Conservation (phyloP, 495 filamentous ascomycete species). For the Xylaria scruposa region DNA sequence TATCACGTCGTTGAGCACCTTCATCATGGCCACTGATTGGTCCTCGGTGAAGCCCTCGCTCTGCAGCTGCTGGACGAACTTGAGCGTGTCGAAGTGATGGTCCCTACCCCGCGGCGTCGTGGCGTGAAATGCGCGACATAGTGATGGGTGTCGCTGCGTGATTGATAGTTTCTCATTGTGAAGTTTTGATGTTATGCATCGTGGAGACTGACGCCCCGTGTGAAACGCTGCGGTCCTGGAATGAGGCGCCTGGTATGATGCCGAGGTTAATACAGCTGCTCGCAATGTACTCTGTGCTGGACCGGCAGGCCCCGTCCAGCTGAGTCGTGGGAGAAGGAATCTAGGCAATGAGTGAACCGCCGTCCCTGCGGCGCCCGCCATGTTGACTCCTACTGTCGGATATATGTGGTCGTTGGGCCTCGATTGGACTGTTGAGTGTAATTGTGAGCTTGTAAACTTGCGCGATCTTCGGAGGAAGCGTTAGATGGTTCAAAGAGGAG, state of each 20-base stretch:
- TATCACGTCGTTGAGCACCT: conserved; percentile 94
- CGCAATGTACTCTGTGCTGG: conserved; percentile 31
- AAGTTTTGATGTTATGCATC: conserved; percentile 8
- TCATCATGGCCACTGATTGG: conserved; percentile 96
- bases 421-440: not conserved
- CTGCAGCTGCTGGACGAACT: conserved; percentile 90
- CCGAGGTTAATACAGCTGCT: conserved; percentile 36
- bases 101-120: conserved; percentile 67
- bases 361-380: conserved; percentile 42
- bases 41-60: conserved; percentile 95
- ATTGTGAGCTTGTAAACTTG: conserved; percentile 3
- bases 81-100: conserved; percentile 98
- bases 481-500: not conserved
- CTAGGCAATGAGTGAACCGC: conserved; percentile 49
- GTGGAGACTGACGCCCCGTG: conserved; percentile 13
- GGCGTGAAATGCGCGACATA: conserved; percentile 70
- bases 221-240: conserved; percentile 32
- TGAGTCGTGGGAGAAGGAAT: conserved; percentile 60
- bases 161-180: conserved; percentile 25
- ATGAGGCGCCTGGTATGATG: conserved; percentile 23
- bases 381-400: conserved; percentile 19
- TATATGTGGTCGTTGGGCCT: not conserved
- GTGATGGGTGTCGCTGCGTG: conserved; percentile 35
- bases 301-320: conserved; percentile 52
- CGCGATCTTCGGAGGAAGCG: conserved; percentile 13